Evolutionary conservation across 2,329 filamentous ascomycete species (phyloP).

Genomic region (Hymenotorrendiella dingleyae): DNA sequence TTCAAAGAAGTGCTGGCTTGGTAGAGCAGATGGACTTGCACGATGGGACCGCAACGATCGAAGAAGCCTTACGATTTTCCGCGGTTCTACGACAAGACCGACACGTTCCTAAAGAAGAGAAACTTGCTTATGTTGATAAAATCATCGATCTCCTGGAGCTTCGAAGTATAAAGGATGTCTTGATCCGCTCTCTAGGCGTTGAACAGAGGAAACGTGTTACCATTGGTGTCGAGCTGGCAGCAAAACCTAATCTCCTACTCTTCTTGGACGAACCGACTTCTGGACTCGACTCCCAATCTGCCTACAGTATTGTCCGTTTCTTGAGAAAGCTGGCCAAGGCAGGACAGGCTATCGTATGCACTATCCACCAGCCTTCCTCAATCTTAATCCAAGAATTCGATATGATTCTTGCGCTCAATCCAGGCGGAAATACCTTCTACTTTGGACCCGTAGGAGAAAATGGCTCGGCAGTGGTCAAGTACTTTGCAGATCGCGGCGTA

Average conservation of each 20-base stretch:
- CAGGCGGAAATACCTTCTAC: conserved; percentile 63
- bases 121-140: conserved; percentile 60
- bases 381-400: conserved; percentile 68
- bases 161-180: conserved; percentile 59
- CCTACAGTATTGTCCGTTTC: conserved; percentile 63
- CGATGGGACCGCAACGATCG: conserved; percentile 59
- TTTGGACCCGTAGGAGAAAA: conserved; percentile 67
- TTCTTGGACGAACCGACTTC: conserved; percentile 70
- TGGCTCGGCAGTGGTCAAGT: conserved; percentile 57
- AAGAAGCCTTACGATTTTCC: conserved; percentile 64
- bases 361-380: conserved; percentile 67
- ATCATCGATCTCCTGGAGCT: conserved; percentile 62
- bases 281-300: conserved; percentile 63
- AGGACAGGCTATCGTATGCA: conserved; percentile 68
- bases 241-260: conserved; percentile 60
- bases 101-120: conserved; percentile 49
- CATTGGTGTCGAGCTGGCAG: conserved; percentile 67
- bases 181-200: conserved; percentile 39
- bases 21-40: conserved; percentile 69
- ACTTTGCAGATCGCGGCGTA: conserved; percentile 61
- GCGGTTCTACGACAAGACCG: conserved; percentile 57
- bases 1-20: conserved; percentile 65
- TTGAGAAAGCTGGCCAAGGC: conserved; percentile 60
- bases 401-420: conserved; percentile 64
- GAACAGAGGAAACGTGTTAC: conserved; percentile 61